Evolutionary conservation across 345 rosid species (phyloP), one percentile per base, ranked within the genome.

Genomic region (Trapa incisa): DNA sequence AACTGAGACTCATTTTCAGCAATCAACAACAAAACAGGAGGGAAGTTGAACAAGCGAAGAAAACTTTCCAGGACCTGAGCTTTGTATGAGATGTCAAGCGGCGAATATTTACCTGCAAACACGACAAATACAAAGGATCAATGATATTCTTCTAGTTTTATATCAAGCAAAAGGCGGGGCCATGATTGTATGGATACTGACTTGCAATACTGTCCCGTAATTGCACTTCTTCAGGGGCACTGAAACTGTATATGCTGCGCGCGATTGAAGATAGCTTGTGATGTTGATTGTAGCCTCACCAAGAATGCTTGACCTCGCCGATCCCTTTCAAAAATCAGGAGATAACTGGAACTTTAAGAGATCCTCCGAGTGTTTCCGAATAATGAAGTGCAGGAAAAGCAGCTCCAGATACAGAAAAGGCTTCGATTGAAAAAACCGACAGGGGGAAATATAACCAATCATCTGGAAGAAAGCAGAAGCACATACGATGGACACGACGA

Each of bases 141-240:
- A 68, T 11, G 32, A 58, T n/a, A 4, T 68, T 3, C 5, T 38
- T 33, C 37, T 1, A 29, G 29, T 10, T 36, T 57, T 8, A 37
- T 61, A 65, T 45, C 69, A 47, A 12, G 32, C 62, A 39, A 65
- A 33, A 5, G 33, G 14, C 14, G 22, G 43, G 17, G 16, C 17
- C 60, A 33, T 53, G 48, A n/a, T 9, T 41, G 33, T 6, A 47
- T 32, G 15, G 10, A 35, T 58, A 74, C 86, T 78, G 32, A 82
- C 92, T 68, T 84, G 88, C 58, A 86, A 71, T 63, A 61, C 37
- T 38, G 92, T 86, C 63, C 80, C 85, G 29, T 76, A 68, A 68
- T 67, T 81, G 70, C 88, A 78, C 52, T 75, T 82, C 58, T 79
- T 82, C 80, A 86, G 70, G 5, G 87, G 85, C 37, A 84, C 65